phyloP scores from a whole-genome alignment of 2,329 filamentous ascomycete species.

The Aspergillus awamori region DNA sequence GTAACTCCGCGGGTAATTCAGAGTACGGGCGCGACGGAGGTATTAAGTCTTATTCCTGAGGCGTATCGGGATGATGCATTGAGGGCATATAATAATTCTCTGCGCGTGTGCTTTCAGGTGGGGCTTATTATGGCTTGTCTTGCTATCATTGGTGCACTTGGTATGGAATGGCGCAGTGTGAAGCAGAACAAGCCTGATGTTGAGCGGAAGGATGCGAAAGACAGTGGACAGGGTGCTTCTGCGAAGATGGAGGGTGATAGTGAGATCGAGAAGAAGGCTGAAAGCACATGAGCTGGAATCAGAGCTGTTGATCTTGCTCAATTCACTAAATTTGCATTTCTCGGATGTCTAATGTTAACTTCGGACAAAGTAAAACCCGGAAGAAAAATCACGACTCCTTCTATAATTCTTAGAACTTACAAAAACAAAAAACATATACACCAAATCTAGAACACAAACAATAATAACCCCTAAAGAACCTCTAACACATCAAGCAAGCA shows the following conservation, averaged over 20 bases:
- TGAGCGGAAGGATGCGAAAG: too few species aligned
- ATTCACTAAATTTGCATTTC: too few species aligned
- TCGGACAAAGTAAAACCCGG: too few species aligned
- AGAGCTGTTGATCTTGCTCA: too few species aligned
- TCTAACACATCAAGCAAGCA: neutral
- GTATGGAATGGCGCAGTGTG: slow-evolving; percentile 17
- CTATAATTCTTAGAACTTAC: too few species aligned
- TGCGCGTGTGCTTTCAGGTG: neutral
- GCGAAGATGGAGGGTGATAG: too few species aligned
- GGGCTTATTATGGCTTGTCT: slow-evolving; percentile 4
- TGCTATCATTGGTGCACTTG: slow-evolving; percentile 12
- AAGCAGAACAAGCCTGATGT: slow-evolving; percentile 3
- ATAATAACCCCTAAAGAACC: neutral
- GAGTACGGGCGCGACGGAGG: neutral
- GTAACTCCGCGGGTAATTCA: neutral
- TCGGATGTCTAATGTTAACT: too few species aligned
- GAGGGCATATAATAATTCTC: slow-evolving; percentile 1
- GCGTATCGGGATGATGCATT: slow-evolving; percentile 3
- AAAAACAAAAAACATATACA: too few species aligned
- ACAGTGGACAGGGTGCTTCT: too few species aligned
- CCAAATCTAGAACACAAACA: neutral
- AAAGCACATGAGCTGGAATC: too few species aligned
- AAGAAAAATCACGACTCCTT: too few species aligned
- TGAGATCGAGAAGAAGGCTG: too few species aligned
- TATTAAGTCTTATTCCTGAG: neutral